These are phyloP conservation scores for Pinus taeda DNA, from an alignment of 75 land plant species.

Conservation along the genomic window DNA sequence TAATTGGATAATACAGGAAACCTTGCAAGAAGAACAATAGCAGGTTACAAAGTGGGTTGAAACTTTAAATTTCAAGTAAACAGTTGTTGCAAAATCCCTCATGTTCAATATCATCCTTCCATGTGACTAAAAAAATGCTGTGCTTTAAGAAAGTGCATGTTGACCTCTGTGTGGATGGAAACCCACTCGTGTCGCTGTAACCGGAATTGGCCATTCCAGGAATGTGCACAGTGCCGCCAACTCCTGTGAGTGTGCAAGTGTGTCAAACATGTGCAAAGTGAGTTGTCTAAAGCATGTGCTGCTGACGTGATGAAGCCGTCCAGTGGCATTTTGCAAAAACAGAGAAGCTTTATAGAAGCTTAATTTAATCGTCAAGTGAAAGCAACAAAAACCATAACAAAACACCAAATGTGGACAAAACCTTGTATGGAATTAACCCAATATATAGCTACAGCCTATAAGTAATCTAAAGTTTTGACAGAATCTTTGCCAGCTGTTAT, in stretches of 20 bases:
- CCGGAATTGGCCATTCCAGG: constrained; percentile 86
- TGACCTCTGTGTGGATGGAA: constrained; percentile 91
- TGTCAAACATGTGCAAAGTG: constrained; percentile 86
- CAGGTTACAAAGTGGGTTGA: background rate
- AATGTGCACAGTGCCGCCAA: constrained; percentile 81
- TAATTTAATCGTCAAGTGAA: background rate
- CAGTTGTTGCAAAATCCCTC: background rate
- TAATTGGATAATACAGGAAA: background rate
- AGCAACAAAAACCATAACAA: background rate
- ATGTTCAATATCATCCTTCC: constrained; percentile 3
- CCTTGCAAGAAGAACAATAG: background rate
- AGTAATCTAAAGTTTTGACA: no score
- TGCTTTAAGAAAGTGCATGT: constrained; percentile 50
- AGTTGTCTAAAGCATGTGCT: constrained; percentile 46
- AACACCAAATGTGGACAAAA: background rate
- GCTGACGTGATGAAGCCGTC: background rate
- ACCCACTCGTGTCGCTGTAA: constrained; percentile 79
- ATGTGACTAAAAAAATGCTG: constrained; percentile 14
- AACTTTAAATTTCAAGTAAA: background rate
- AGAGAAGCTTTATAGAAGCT: background rate
- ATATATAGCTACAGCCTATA: no score
- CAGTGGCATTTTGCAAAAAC: constrained; percentile 4
- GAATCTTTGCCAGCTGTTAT: background rate
- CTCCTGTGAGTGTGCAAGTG: constrained; percentile 92
- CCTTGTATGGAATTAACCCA: no score